Base-by-base conservation (phyloP, 2,329 filamentous ascomycete genomes). In the Corynespora cassiicola region DNA sequence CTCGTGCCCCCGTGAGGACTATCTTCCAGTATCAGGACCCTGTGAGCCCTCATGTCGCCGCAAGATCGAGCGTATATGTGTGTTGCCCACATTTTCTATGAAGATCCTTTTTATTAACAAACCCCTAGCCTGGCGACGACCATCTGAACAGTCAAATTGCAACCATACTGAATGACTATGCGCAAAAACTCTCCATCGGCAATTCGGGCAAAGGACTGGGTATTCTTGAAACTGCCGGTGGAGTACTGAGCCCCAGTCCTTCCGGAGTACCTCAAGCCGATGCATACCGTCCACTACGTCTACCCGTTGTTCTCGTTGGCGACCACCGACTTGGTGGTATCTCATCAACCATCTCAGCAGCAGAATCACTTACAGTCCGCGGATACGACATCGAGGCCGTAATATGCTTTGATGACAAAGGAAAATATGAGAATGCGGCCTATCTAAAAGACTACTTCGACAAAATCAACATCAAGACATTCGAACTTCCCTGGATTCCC, bases 201-300 rank as follows among this genome's bases (percentile, higher is more conserved):
- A 21, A 25, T 18, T 34, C 31, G 3, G 27, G 32, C 1, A 49
- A 44, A 36, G 52, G 55, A 1, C 26, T 65, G 66, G 70, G 87
- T 1, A 77, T 95, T 30, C 74, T 94, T 29, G 89, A 95, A 63
- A 94, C 89, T 2, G 88, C 89, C 1, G 89, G 88, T 1, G 89
- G 89, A 1, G 86, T 92, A 0, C 83, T 92, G 45, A 92, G 88
- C 0, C 89, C 89, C 0, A 81, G 81, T 0, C 89, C 88, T 1
- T 88, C 86, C 22, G 87, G 88, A 7, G 86, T 77, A 2, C 82
- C 86, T 0, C 89, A 95, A 59, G 88, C 85, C 2, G 88, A 95
- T 56, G 69, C 91, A 1, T 94, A 91, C 60, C 75, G 85, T 14
- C 83, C 87, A 1, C 68, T 95, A 1, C 77, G 88, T n/a, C 68